These are phyloP conservation scores for Dittrichia graveolens DNA, from an alignment of 129 eudicot genomes.

Conservation along the genomic window DNA sequence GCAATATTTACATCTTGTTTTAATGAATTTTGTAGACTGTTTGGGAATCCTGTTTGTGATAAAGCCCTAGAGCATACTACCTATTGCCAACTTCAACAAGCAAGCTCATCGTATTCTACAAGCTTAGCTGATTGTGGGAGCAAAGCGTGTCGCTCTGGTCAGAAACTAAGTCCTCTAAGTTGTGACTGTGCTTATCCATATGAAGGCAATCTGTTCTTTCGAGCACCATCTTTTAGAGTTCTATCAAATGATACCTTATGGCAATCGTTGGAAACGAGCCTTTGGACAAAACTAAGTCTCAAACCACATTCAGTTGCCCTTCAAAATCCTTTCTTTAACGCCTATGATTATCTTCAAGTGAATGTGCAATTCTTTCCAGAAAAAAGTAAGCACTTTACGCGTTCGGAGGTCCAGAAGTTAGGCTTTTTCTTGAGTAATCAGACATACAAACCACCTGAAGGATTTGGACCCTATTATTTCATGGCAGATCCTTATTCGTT, in stretches of 20 bases:
- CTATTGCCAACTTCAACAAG: slow-evolving; percentile 72
- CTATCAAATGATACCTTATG: slow-evolving; percentile 62
- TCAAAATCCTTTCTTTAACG: slow-evolving; percentile 65
- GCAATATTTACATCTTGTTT: not conserved
- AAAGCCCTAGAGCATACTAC: slow-evolving; percentile 46
- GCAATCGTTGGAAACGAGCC: slow-evolving; percentile 78
- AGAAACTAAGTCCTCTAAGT: slow-evolving; percentile 68
- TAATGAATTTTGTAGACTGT: slow-evolving; percentile 46
- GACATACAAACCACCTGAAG: slow-evolving; percentile 82
- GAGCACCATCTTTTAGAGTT: slow-evolving; percentile 80
- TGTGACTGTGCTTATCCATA: slow-evolving; percentile 90
- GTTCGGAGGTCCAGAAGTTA: slow-evolving; percentile 66
- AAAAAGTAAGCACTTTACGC: slow-evolving; percentile 54
- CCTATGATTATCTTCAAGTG: slow-evolving; percentile 76
- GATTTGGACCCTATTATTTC: slow-evolving; percentile 88
- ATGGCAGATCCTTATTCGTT: slow-evolving; percentile 70
- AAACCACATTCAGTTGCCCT: slow-evolving; percentile 75
- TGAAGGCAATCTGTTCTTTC: slow-evolving; percentile 76
- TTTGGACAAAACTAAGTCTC: slow-evolving; percentile 71
- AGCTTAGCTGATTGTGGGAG: slow-evolving; percentile 69
- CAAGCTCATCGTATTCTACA: slow-evolving; percentile 63
- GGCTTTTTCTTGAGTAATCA: slow-evolving; percentile 85
- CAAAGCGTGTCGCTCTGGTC: slow-evolving; percentile 51
- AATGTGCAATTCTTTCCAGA: slow-evolving; percentile 72
- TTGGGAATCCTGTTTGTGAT: slow-evolving; percentile 85